Evolutionary conservation across 2,329 filamentous ascomycete genomes (phyloP), one percentile per base, ranked within the genome.

Genomic region (Venturia pyrina): DNA sequence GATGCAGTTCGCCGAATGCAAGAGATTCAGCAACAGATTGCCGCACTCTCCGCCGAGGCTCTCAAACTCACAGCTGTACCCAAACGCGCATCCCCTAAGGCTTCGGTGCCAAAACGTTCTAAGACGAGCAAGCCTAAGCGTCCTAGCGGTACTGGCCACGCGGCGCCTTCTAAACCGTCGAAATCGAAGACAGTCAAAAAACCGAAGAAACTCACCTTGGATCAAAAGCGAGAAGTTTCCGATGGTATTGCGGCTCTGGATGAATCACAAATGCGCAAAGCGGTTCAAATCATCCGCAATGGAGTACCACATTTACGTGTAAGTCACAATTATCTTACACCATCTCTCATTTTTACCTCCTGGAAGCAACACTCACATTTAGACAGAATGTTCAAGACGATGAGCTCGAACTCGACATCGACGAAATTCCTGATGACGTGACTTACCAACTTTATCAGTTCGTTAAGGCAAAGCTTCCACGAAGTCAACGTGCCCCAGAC

Each of bases 161-260:
- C 43, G 3, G 21, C 43, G n/a, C 5, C 57, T 15, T 41, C 63
- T 4, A 75, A 74, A 70, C 43, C 68, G 13, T 65, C 68, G 32
- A 70, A 70, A 48, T 28, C 53, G 10, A 63, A 64, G 28, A 60
- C 41, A 7, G 37, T 41, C 17, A 44, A 66, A 15, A 66, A 65
- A 32, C 62, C 68, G 7, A 74, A 73, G 69, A 73, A 73, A 67
- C 86, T 91, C 57, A 88, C 86, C 8, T 85, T 88, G 67, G 82
- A 88, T 3, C 92, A 99, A 78, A 98, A 98, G 80, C 91, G 95
- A 66, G 86, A 93, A 69, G 96, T 99, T 66, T 93, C 91, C 1
- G 88, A 89, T 67, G 89, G 90, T 17, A 95, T 96, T 69, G 89
- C 88, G 71, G 87, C 88, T 68, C 85, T 98, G 66, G 87, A 92